Base-by-base conservation (phyloP, 2,329 filamentous ascomycete species). In the Colletotrichum acutatum region DNA sequence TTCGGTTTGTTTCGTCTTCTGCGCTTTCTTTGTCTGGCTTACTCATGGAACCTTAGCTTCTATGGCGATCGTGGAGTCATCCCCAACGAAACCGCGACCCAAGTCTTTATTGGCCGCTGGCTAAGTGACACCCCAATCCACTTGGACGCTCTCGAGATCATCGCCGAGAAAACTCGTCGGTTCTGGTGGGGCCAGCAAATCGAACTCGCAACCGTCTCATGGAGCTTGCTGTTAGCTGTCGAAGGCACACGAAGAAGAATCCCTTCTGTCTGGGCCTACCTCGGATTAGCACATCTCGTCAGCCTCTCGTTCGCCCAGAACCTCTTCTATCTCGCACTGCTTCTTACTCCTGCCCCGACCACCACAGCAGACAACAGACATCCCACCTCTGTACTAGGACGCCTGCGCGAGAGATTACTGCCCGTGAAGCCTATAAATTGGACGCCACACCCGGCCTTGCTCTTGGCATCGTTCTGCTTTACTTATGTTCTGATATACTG, bases 121-220 rank as follows among this genome's bases (percentile, higher is more conserved):
- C 78, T 90, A 71, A 84, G 82, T 58, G 86, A 90, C 46, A 86
- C 86, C 2, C 84, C 88, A 28, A 78, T 91, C 26, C 84, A 88
- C 74, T 80, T 80, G 9, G 87, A 90, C 78, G 85, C 86, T 12
- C 83, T 90, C 70, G 86, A 89, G 72, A 88, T 90, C 28, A 82
- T 90, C 5, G 83, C 88, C 7, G 87, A 88, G 76, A 88, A 85
- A 62, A 83, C 86, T 4, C 86, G 87, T 61, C 86, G 89, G 19
- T 87, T 90, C 77, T 90, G 90, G 86, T 92, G 90, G 88, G 89
- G 87, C 7, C 89, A 89, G 74, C 90, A 92, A 80, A 83, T 89
- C 56, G 88, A 90, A 71, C 82, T 89, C 14, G 87, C 85, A 32
- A 83, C 86, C 14, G 81, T 88, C 34, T 85, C 88, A 1, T 91